These are phyloP conservation scores for Physaria fendleri DNA, from an alignment of 345 rosid species.

Conservation along the genomic window DNA sequence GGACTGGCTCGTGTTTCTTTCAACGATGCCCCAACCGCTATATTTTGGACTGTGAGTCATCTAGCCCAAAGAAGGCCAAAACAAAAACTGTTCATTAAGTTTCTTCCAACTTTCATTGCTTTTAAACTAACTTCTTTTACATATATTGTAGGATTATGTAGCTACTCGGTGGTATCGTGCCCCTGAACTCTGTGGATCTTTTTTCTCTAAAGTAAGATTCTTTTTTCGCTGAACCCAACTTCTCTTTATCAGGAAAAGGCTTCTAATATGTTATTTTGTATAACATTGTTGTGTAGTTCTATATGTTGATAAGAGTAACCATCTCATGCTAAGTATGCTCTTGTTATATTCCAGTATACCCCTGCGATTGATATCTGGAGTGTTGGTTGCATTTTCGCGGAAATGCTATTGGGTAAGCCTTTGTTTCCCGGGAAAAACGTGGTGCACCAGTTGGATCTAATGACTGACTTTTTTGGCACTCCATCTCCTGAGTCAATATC, in stretches of 20 bases:
- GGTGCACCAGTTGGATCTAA: conserved; percentile 92
- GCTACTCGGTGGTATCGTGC: conserved; percentile 99
- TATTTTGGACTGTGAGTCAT: conserved; percentile 89
- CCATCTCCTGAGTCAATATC: conserved; percentile 70
- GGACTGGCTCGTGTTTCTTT: conserved; percentile 97
- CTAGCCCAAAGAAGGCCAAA: conserved; percentile 7
- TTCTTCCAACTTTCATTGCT: not conserved
- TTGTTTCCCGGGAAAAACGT: conserved; percentile 95
- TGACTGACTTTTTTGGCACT: conserved; percentile 95
- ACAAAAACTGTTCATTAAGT: not conserved
- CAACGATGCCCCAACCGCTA: conserved; percentile 95
- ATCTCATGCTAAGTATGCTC: not conserved
- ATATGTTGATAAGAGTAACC: conserved; percentile 13
- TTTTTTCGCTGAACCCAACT: not conserved
- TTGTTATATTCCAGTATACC: conserved; percentile 56
- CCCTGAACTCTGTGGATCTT: conserved; percentile 98
- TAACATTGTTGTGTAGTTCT: not conserved
- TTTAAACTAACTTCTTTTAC: not conserved
- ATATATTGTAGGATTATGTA: conserved; percentile 73
- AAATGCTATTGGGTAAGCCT: conserved; percentile 91
- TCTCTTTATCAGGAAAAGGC: not conserved
- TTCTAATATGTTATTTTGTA: not conserved
- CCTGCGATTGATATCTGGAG: conserved; percentile 98
- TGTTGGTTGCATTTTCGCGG: conserved; percentile 97
- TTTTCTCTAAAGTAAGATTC: conserved; percentile 84